Base-by-base conservation (phyloP, 2,329 filamentous ascomycete species). In the Paraphoma chrysanthemicola region DNA sequence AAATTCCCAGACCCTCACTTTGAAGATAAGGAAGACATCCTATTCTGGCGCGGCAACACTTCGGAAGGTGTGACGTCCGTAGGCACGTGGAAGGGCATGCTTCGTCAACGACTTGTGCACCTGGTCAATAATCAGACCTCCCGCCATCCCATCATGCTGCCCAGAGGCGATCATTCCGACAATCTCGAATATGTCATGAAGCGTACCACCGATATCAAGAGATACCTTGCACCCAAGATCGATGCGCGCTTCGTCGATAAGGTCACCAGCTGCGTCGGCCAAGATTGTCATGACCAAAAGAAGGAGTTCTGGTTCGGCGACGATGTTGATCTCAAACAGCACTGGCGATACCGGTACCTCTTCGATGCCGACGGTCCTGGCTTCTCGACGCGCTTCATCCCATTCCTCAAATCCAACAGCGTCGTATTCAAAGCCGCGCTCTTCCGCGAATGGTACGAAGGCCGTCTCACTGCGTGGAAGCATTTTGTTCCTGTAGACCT, bases 401-500 rank as follows among this genome's bases (percentile, higher is more conserved):
- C 85, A 0, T 88, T 89, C 55, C 73, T 95, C 5, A 84, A 85
- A 45, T 91, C 89, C 14, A 80, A 80, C 59, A 88, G 84, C 46
- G 81, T 93, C 5, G 90, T 90, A 0, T 86, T 95, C 70, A 83
- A 92, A 62, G 85, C 86, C 1, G 87, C 87, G 0, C 80, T 94
- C 6, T 94, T 93, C 75, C 84, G 87, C 23, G 87, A 92, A 69
- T 96, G 92, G 92, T 91, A 89, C 75, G 89, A 91, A 56, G 87
- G 88, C 48, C 85, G 92, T 6, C 77, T 95, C 14, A 84, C 83
- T 55, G 86, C 91, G 0, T 96, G 91, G 91, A 79, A 88, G 44
- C 91, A 96, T 72, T 95, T 92, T 66, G 88, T 94, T 1, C 92
- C 92, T 8, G 77, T 93, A 14, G 91, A 95, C 70, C 64, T 89